Evolutionary conservation across 768 basidiomycete species (phyloP), one percentile per base, ranked within the genome.

Genomic region (Mycena metata): DNA sequence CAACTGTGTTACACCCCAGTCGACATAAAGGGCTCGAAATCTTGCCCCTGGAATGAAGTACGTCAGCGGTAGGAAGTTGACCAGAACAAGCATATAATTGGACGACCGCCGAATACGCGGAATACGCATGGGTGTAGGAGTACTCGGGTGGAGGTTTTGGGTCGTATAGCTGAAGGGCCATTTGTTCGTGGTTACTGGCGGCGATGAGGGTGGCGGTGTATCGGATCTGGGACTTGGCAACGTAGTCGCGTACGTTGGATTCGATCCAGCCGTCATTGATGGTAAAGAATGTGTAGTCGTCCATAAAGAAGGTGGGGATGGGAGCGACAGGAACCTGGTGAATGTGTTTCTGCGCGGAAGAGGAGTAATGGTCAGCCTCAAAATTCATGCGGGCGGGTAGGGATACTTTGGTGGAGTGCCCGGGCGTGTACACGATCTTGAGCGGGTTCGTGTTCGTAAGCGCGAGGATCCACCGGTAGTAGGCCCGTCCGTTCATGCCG

Each of bases 401-500:
- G n/a, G n/a, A n/a, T n/a, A n/a, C n/a, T n/a, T n/a, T n/a, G n/a
- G n/a, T n/a, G n/a, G n/a, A n/a, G n/a, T n/a, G 5, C 1, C 43
- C 59, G 19, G 19, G 45, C 2, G 64, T 61, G 41, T 70, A 61
- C 5, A 17, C 12, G 24, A 61, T 50, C 10, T 52, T 45, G n/a
- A 54, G 21, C 1, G 35, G 42, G 43, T 39, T 36, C n/a, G n/a
- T 0, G 16, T 0, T 13, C 42, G 15, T 6, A 70, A 69, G 19
- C 46, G n/a, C 9, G 69, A 62, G 21, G 30, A 77, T 69, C 77
- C 78, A 77, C n/a, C 70, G 60, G 33, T 76, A 76, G 26, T 76
- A 76, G 0, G 73, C 73, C 0, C 75, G 36, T 7, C 75, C 72
- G 46, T 74, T 76, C 74, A 75, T 74, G 46, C 47, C 3, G 5